Conservation (phyloP, 2,329 filamentous ascomycete genomes). For the Botrytis hyacinthi region DNA sequence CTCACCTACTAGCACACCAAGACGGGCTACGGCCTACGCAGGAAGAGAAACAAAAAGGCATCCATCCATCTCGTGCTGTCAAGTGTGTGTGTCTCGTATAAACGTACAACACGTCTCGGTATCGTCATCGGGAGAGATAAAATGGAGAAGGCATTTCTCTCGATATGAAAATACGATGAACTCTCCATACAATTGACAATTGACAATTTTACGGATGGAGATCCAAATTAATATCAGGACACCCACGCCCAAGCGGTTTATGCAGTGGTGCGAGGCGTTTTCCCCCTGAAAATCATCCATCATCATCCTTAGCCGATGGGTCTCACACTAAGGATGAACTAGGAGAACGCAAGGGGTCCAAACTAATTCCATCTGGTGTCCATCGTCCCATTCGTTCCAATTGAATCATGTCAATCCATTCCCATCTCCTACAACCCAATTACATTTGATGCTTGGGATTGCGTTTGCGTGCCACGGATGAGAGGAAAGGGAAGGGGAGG, state of each 20-base stretch:
- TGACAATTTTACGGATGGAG: neutral
- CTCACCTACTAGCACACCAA: no score
- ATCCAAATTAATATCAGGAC: neutral
- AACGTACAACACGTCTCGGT: neutral
- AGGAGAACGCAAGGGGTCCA: neutral
- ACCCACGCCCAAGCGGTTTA: neutral
- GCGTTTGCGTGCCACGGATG: neutral
- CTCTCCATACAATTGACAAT: neutral
- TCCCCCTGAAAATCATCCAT: slow-evolving; percentile 19
- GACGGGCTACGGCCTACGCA: no score
- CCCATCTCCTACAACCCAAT: neutral
- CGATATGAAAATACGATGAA: neutral
- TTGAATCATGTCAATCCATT: neutral
- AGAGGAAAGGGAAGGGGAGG: neutral
- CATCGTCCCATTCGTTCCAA: neutral
- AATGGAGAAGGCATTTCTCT: neutral
- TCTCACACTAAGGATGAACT: slow-evolving; percentile 8
- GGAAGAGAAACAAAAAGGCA: neutral
- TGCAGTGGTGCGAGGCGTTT: neutral
- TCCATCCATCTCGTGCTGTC: neutral
- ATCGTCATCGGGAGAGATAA: neutral
- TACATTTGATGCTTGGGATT: neutral
- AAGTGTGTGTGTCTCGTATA: neutral
- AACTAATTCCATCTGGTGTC: no score
- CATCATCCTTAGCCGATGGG: neutral